phyloP scores from a whole-genome alignment of 2,329 filamentous ascomycete genomes.

The Mollisia scopiformis region DNA sequence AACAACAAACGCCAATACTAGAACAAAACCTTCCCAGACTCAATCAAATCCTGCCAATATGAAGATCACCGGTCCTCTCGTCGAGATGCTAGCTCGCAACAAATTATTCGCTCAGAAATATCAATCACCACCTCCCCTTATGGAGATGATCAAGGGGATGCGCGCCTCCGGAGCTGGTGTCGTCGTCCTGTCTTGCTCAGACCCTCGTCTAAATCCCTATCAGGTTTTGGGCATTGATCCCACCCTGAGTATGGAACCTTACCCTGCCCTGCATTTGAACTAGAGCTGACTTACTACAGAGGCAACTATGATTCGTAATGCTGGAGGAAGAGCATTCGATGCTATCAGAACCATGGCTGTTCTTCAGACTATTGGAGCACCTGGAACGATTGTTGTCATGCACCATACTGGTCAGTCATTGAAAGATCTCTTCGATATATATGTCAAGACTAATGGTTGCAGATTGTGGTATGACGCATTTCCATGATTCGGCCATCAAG shows the following conservation, averaged over 20 bases:
- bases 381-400: constrained; percentile 27
- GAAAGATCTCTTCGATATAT: not conserved
- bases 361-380: constrained; percentile 24
- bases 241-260: constrained; percentile 17
- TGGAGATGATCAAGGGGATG: constrained; percentile 21
- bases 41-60: constrained; percentile 14
- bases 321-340: constrained; percentile 26
- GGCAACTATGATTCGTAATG: constrained; percentile 28
- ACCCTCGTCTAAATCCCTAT: constrained; percentile 28
- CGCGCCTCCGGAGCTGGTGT: constrained; percentile 19
- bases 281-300: constrained; percentile 12
- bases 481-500: constrained; percentile 21
- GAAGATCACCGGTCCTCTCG: constrained; percentile 19
- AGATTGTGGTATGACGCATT: constrained; percentile 29
- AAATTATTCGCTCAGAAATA: constrained; percentile 22
- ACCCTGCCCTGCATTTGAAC: not conserved
- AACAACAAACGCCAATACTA: not conserved
- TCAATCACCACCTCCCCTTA: constrained; percentile 18
- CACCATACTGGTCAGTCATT: constrained; percentile 26
- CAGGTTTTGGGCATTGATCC: constrained; percentile 25
- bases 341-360: constrained; percentile 24
- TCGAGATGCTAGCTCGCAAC: constrained; percentile 27
- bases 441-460: not conserved
- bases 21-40: not conserved
- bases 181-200: constrained; percentile 27